Conservation (phyloP, 1,284 basidiomycete species). For the Takashimella tepidaria region DNA sequence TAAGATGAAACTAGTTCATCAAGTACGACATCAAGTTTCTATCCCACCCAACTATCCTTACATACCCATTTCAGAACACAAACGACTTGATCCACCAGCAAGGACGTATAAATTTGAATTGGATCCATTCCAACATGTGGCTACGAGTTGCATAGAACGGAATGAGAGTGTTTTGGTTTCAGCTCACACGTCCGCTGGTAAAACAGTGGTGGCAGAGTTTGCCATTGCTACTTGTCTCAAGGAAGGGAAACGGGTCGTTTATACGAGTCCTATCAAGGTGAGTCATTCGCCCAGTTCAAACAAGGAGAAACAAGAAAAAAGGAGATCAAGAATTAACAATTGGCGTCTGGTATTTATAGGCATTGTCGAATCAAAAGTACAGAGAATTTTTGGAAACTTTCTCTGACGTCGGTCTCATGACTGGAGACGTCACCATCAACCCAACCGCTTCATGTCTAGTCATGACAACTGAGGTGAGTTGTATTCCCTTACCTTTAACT, state of each 20-base stretch:
- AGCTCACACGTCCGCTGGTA: conserved; percentile 98
- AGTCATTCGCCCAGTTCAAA: conserved; percentile 32
- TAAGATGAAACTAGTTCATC: conserved; percentile 48
- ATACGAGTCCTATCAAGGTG: conserved; percentile 99
- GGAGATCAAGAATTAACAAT: no score
- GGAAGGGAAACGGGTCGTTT: conserved; percentile 83
- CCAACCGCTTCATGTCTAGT: conserved; percentile 94
- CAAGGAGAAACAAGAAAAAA: no score
- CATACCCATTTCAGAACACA: conserved; percentile 82
- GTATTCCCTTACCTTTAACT: no score
- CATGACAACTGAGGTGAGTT: conserved; percentile 93
- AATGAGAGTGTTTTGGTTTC: conserved; percentile 97
- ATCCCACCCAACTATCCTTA: conserved; percentile 91
- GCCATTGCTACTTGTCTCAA: conserved; percentile 96
- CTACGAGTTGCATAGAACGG: conserved; percentile 89
- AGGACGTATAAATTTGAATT: conserved; percentile 92
- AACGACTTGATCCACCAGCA: conserved; percentile 85
- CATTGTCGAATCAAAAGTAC: conserved; percentile 97
- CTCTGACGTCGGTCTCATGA: conserved; percentile 98
- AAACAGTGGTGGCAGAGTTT: conserved; percentile 99
- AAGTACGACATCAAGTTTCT: conserved; percentile 59
- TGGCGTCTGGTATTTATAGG: conserved; percentile 53
- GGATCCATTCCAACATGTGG: conserved; percentile 96
- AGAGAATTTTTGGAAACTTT: conserved; percentile 96
- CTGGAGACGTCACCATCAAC: conserved; percentile 99